These are phyloP conservation scores for Didymella exigua DNA, from an alignment of 2,329 filamentous ascomycete genomes.

Conservation along the genomic window DNA sequence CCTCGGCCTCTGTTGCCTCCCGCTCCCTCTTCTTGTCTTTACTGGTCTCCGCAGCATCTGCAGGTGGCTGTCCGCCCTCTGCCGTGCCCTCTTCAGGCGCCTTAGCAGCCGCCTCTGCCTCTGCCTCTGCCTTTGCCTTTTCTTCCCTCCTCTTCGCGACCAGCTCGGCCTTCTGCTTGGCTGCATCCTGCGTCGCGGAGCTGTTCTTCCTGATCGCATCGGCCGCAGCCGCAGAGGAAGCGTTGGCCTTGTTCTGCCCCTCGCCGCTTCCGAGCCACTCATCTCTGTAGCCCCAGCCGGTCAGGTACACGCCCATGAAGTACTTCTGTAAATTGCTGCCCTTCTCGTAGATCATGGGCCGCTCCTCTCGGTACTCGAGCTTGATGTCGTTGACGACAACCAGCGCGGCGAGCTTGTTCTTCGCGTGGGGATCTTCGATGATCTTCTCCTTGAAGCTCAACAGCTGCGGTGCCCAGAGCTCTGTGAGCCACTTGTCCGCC, in stretches of 20 bases:
- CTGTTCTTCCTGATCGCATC: conserved; percentile 61
- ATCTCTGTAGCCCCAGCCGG: conserved; percentile 70
- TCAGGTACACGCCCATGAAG: conserved; percentile 67
- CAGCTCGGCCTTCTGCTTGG: conserved; percentile 31
- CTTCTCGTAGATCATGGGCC: conserved; percentile 56
- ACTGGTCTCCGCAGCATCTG: not conserved
- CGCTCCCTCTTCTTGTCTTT: conserved; percentile 11
- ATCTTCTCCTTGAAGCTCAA: conserved; percentile 37
- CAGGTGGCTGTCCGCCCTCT: not conserved
- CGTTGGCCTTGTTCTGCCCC: conserved; percentile 71
- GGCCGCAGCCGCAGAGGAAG: conserved; percentile 69
- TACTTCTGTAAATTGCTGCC: conserved; percentile 61
- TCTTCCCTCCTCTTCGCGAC: conserved; percentile 24
- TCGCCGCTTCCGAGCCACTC: conserved; percentile 68
- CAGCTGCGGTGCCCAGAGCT: conserved; percentile 66
- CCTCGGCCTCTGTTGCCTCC: not conserved
- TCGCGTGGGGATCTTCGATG: conserved; percentile 48
- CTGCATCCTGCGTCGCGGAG: conserved; percentile 20
- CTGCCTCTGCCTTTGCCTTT: conserved; percentile 18
- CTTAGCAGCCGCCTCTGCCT: conserved; percentile 13
- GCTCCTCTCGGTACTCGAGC: conserved; percentile 57
- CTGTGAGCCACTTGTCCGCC: conserved; percentile 73
- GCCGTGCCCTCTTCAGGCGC: not conserved
- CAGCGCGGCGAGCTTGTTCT: conserved; percentile 47
- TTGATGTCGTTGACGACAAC: conserved; percentile 43